Base-by-base conservation (phyloP, 2,329 filamentous ascomycete species). In the Stagonosporopsis vannaccii region DNA sequence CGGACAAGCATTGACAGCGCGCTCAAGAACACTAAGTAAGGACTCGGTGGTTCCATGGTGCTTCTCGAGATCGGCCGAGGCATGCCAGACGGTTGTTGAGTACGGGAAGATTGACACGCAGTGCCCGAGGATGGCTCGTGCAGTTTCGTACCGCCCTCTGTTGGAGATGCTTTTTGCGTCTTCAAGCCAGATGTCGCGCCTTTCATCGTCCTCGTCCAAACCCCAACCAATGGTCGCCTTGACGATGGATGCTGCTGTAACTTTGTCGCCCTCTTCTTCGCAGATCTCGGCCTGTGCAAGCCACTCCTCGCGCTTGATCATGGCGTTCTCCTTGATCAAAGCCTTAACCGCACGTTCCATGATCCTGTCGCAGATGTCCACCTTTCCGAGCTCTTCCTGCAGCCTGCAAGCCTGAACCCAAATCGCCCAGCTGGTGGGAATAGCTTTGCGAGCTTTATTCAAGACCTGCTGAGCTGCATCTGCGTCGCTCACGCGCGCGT, bases 241-340 rank as follows among this genome's bases (percentile, higher is more conserved):
- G 63, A 99, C 89, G 63, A 99, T 98, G 43, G 91, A 89, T 60
- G 88, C 88, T 71, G 93, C 97, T 0, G 95, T 98, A 37, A 93
- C 81, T 11, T 90, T 82, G 15, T 93, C 92, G 6, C 92, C 93
- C 74, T 98, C 95, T 54, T 91, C 89, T 76, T 99, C 95, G 71
- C 94, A 98, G 61, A 90, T 90, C 75, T 99, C 95, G 0, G 95
- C 96, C 75, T 98, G 92, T 5, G 86, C 84, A 49, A 99, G 96
- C 95, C 95, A 99, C 66, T 97, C 93, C 74, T 99, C 95, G 36
- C 96, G 89, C 77, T 96, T 96, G 35, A 95, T 86, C 96, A 99
- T 99, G 11, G 95, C 94, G 25, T 91, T 93, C 70, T 96, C 92
- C 69, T 92, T 92, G 33, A 89, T 92, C 28, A 99, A 82, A 19